Conservation (phyloP, 257 asterid genomes). For the Ligustrum vulgare region DNA sequence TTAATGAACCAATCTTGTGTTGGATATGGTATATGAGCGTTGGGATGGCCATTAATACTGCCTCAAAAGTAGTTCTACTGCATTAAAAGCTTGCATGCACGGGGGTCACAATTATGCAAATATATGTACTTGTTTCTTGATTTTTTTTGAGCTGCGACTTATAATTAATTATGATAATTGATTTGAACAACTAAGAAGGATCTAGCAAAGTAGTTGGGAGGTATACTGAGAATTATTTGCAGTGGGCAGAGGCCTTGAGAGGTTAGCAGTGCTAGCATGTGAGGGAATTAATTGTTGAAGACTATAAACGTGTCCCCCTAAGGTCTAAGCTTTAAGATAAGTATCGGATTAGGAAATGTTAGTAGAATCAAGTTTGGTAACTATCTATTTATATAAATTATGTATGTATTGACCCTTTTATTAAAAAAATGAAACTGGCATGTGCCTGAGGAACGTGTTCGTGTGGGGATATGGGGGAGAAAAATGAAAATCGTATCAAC, state of each 20-base stretch:
- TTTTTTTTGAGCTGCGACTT: conserved; percentile 4
- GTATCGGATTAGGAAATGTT: background rate
- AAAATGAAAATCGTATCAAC: too few species aligned
- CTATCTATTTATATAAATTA: too few species aligned
- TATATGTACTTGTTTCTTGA: background rate
- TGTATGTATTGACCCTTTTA: too few species aligned
- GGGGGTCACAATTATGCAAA: background rate
- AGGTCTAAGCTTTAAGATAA: background rate
- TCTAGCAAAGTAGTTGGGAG: conserved; percentile 39
- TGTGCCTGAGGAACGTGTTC: too few species aligned
- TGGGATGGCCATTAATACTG: conserved; percentile 53
- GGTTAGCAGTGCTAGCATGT: conserved; percentile 41
- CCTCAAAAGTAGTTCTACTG: conserved; percentile 37
- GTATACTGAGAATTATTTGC: conserved; percentile 25
- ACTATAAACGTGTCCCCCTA: background rate
- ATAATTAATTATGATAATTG: conserved; percentile 13
- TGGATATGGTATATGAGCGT: conserved; percentile 41
- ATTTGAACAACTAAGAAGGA: conserved; percentile 8
- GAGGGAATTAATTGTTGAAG: conserved; percentile 17
- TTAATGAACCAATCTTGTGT: background rate
- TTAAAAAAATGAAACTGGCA: too few species aligned
- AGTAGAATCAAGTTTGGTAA: too few species aligned
- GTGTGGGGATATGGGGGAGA: too few species aligned
- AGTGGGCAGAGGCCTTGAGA: conserved; percentile 29
- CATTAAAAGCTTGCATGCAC: conserved; percentile 40